A percentile compares a stretch with the other conserved stretches of the same genome.
These are phyloP conservation scores for Isabelozyma rhagii DNA, from an alignment of 805 yeast genomes.

Conservation along the genomic window DNA sequence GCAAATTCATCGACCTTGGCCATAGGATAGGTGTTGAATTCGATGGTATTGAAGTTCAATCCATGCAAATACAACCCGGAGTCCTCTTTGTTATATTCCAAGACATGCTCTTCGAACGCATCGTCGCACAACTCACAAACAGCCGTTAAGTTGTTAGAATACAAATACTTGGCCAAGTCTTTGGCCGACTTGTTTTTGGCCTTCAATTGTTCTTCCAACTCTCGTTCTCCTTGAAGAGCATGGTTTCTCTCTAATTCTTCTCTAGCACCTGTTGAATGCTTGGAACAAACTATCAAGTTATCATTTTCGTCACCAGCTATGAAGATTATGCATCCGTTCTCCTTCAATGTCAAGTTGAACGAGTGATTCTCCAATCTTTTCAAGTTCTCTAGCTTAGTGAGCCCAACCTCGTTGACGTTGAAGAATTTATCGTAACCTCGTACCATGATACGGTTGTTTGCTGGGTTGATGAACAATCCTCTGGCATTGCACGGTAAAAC, in stretches of 20 bases:
- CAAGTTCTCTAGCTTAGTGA: conserved; percentile 51
- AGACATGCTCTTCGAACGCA: conserved; percentile 86
- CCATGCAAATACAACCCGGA: conserved; percentile 94
- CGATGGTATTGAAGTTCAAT: conserved; percentile 61
- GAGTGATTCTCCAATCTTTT: conserved; percentile 62
- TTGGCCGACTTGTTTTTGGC: conserved; percentile 32
- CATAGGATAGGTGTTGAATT: conserved; percentile 65
- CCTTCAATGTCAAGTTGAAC: conserved; percentile 75
- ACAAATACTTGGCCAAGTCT: conserved; percentile 57
- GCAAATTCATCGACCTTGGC: conserved; percentile 61
- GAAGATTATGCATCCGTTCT: conserved; percentile 90
- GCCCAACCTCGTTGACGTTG: conserved; percentile 64
- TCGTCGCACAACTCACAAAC: conserved; percentile 95
- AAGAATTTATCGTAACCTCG: conserved; percentile 96
- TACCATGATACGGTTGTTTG: conserved; percentile 49
- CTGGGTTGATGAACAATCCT: conserved; percentile 59
- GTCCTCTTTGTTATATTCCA: conserved; percentile 60
- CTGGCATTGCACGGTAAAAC: conserved; percentile 72
- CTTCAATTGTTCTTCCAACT: conserved; percentile 53
- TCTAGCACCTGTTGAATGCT: conserved; percentile 78
- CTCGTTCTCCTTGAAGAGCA: conserved; percentile 66
- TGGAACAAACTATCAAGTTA: conserved; percentile 80
- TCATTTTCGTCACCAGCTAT: conserved; percentile 77
- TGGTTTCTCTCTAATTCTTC: conserved; percentile 60
- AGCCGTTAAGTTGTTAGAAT: conserved; percentile 62